Evolutionary conservation across 1,284 basidiomycete genomes (phyloP).

Genomic region (Lentinula novae-zelandiae): DNA sequence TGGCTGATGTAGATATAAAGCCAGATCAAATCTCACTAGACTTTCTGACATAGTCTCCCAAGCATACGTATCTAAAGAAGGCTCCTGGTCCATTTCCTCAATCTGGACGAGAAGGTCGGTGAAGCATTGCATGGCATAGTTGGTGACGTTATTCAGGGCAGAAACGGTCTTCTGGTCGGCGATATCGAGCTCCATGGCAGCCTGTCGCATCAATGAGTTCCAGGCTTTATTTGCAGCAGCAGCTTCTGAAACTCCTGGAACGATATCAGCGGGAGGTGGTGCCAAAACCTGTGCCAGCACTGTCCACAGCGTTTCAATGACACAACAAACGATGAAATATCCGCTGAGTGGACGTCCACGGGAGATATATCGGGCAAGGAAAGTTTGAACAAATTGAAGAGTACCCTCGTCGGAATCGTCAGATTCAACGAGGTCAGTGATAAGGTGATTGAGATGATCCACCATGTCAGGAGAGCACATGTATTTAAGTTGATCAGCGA

Average conservation of each 20-base stretch:
- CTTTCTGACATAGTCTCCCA: slow-evolving; percentile 87
- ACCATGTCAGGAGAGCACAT: slow-evolving; percentile 62
- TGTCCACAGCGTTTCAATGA: slow-evolving; percentile 82
- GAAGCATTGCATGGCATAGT: slow-evolving; percentile 68
- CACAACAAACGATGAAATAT: slow-evolving; percentile 84
- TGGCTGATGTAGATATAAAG: not conserved
- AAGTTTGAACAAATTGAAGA: slow-evolving; percentile 60
- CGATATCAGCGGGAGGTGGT: slow-evolving; percentile 31
- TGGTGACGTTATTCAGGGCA: slow-evolving; percentile 45
- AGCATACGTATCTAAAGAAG: slow-evolving; percentile 77
- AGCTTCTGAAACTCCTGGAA: slow-evolving; percentile 51
- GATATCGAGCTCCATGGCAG: slow-evolving; percentile 37
- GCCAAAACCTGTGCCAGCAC: slow-evolving; percentile 74
- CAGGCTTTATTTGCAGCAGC: slow-evolving; percentile 81
- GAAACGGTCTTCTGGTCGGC: slow-evolving; percentile 37
- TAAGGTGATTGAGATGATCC: slow-evolving; percentile 64
- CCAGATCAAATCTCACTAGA: slow-evolving; percentile 43
- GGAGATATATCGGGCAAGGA: slow-evolving; percentile 75
- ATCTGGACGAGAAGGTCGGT: slow-evolving; percentile 71
- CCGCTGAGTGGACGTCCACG: slow-evolving; percentile 79
- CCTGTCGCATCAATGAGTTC: slow-evolving; percentile 58
- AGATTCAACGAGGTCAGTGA: slow-evolving; percentile 56
- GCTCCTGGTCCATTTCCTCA: slow-evolving; percentile 75
- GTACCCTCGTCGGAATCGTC: slow-evolving; percentile 50
- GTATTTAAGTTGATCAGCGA: slow-evolving; percentile 51